Percentiles rank a stretch among this genome's conserved stretches.
Evolutionary conservation across 2,329 filamentous ascomycete species (phyloP).

Genomic region (Trichocomaceae sp.): DNA sequence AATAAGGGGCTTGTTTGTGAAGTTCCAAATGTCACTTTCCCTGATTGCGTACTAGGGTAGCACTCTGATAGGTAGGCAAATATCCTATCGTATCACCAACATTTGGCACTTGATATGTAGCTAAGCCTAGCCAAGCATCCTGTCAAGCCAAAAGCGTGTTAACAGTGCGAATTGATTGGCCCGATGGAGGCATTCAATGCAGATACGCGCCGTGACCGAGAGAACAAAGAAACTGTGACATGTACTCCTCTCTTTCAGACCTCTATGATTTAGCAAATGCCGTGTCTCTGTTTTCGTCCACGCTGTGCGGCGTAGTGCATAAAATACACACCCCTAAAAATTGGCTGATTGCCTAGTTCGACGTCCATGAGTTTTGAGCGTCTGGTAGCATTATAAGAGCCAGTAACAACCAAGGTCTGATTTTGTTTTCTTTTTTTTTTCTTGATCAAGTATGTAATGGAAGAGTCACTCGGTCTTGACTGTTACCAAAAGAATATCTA

Average conservation of each 20-base stretch:
- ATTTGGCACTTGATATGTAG: too few relatives aligned
- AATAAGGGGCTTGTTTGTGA: too few relatives aligned
- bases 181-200: not conserved
- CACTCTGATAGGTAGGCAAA: too few relatives aligned
- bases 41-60: too few relatives aligned
- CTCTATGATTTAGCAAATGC: not conserved
- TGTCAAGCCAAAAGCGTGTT: not conserved
- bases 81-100: too few relatives aligned
- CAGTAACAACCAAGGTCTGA: not conserved
- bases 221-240: not conserved
- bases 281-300: not conserved
- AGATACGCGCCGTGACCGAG: not conserved
- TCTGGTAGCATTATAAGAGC: not conserved
- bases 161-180: not conserved
- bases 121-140: not conserved
- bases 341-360: not conserved
- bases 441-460: not conserved
- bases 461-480: not conserved
- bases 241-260: not conserved
- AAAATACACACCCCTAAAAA: not conserved
- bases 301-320: not conserved
- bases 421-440: too few relatives aligned
- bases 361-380: not conserved
- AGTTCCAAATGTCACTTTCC: too few relatives aligned
- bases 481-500: not conserved